Base-by-base conservation (phyloP, 495 filamentous ascomycete genomes). In the Xylona heveae region DNA sequence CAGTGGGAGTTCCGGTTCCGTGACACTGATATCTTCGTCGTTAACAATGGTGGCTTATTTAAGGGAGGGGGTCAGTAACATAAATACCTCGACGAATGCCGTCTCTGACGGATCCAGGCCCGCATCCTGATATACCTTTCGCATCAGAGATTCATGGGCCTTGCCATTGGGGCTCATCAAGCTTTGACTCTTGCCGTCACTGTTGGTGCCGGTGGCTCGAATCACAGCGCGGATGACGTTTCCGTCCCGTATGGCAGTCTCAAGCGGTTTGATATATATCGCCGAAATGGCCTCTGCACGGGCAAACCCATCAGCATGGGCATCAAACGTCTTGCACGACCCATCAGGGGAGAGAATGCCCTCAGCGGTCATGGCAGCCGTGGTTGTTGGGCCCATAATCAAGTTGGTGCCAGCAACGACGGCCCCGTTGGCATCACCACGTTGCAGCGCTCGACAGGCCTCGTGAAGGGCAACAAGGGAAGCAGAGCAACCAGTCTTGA, bases 361-460 rank as follows among this genome's bases (percentile, higher is more conserved):
- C 34, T 32, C 30, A 16, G 13, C 6, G 15, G 13, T 32, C 14
- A 13, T 19, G 15, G 12, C 13, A 19, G 30, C 30, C 14, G 13
- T 32, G 15, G 30, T 16, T 12, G 12, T 32, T n/a, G 19, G 4
- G 20, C 4, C 4, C 12, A 32, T 32, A n/a, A 13, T 28, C 25
- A 7, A 5, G 30, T 58, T 58, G 8, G 50, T 46, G 1, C 55
- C 60, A 7, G 52, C 57, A 3, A 61, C 59, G 12, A 68, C 49
- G 8, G 65, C 55, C 14, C 47, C 35, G 4, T 41, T 30, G 1
- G 40, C 40, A 14, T 53, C 49, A 3, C 52, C 42, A 1, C 19
- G 46, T 43, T 47, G 38, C 3, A 62, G 29, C 5, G 38, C 18
- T 22, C 54, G 51, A 3, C 37, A 31, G 0, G 47, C 58, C 6